Conservation (phyloP, 2,329 filamentous ascomycete genomes). For the Pseudogymnoascus verrucosus region DNA sequence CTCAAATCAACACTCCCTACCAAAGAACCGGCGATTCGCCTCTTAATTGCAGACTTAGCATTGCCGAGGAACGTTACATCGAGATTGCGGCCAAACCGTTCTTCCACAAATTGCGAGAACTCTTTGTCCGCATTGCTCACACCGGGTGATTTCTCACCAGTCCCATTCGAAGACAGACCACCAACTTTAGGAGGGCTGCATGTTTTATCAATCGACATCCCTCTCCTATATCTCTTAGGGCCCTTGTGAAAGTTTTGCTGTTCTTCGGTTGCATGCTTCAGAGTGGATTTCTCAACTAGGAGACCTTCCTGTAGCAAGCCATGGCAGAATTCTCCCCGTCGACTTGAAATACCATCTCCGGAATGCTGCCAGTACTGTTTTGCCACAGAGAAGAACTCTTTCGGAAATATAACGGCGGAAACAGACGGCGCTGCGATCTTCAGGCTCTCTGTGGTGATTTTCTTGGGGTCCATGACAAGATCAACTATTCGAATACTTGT, state of each 20-base stretch:
- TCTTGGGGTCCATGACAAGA: slow-evolving; percentile 53
- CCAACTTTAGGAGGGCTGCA: slow-evolving; percentile 15
- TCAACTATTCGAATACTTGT: slow-evolving; percentile 49
- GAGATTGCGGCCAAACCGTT: slow-evolving; percentile 87
- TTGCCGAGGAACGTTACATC: slow-evolving; percentile 70
- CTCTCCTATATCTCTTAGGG: slow-evolving; percentile 70
- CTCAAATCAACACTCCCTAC: slow-evolving; percentile 61
- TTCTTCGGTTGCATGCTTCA: slow-evolving; percentile 18
- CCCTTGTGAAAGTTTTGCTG: slow-evolving; percentile 46
- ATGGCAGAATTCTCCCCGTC: slow-evolving; percentile 83
- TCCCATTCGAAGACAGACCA: slow-evolving; percentile 14
- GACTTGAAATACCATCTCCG: slow-evolving; percentile 85
- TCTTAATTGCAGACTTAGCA: slow-evolving; percentile 76
- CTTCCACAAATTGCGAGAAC: slow-evolving; percentile 76
- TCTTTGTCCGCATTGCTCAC: slow-evolving; percentile 41
- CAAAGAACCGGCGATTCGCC: slow-evolving; percentile 81
- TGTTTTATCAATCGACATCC: slow-evolving; percentile 41
- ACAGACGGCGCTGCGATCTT: slow-evolving; percentile 50
- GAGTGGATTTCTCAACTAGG: slow-evolving; percentile 41
- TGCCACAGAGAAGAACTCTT: slow-evolving; percentile 60
- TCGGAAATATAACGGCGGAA: slow-evolving; percentile 64
- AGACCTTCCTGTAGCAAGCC: slow-evolving; percentile 63
- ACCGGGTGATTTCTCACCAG: neutral
- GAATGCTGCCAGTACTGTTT: slow-evolving; percentile 98
- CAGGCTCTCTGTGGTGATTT: slow-evolving; percentile 43